Conservation (phyloP, 2,329 filamentous ascomycete species). For the Sordariomycetes sp. region DNA sequence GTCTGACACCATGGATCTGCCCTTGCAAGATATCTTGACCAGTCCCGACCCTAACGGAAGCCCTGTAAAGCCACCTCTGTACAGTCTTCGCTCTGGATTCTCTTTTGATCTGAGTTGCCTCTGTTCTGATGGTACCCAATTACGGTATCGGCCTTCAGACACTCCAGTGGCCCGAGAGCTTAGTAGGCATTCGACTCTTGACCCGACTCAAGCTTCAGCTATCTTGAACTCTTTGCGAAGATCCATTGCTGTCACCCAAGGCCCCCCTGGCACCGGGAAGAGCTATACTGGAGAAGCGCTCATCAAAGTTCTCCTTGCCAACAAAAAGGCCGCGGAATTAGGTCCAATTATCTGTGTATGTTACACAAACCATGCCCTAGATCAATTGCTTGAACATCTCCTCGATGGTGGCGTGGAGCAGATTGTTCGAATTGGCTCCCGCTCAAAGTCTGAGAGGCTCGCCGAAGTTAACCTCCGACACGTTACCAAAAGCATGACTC, state of each 20-base stretch:
- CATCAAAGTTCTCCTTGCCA: slow-evolving; percentile 42
- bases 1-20: slow-evolving; percentile 31
- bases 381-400: slow-evolving; percentile 52
- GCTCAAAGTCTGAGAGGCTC: slow-evolving; percentile 44
- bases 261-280: slow-evolving; percentile 64
- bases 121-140: slow-evolving; percentile 8
- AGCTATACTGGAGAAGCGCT: slow-evolving; percentile 50
- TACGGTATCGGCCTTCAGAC: slow-evolving; percentile 12
- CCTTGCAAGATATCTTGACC: slow-evolving; percentile 40
- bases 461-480: slow-evolving; percentile 37
- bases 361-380: slow-evolving; percentile 41
- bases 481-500: slow-evolving; percentile 17
- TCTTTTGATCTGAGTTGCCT: slow-evolving; percentile 32
- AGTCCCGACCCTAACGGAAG: slow-evolving; percentile 8
- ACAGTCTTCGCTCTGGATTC: slow-evolving; percentile 38
- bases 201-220: slow-evolving; percentile 39
- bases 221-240: slow-evolving; percentile 42
- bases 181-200: slow-evolving; percentile 33
- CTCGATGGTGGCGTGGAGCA: slow-evolving; percentile 33
- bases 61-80: slow-evolving; percentile 36
- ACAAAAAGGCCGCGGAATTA: slow-evolving; percentile 25
- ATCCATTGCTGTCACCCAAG: slow-evolving; percentile 54
- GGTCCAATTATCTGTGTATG: slow-evolving; percentile 44
- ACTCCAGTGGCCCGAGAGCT: slow-evolving; percentile 13
- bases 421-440: slow-evolving; percentile 53